Base-by-base conservation (phyloP, 495 filamentous ascomycete species). In the Penicillium subrubescens region DNA sequence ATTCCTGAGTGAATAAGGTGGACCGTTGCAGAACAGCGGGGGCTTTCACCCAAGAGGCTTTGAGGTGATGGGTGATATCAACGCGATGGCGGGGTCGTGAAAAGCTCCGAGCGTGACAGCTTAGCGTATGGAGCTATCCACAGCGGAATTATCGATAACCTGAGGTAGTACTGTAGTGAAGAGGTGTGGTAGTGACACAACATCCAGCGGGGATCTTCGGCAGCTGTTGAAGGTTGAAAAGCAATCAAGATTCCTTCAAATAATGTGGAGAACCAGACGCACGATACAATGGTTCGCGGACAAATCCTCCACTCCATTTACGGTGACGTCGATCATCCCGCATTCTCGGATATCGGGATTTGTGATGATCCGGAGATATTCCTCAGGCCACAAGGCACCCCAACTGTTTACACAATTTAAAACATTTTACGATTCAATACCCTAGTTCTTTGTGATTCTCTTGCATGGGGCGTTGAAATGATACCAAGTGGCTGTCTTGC, bases 251-350 rank as follows among this genome's bases (percentile, higher is more conserved):
- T 8, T 48, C 19, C 14, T 59, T 48, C 15, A 19, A 48, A 48
- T 48, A 48, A 8, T 37, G 29, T 35, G 41, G 41, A 50, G 41
- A 50, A 43, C 19, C 19, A 33, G 39, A 37, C 21, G 35, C 44
- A 37, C 25, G 43, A 33, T 17, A 17, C 43, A 31, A 43, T 15
- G 50, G 46, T 23, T 60, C 35, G 34, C 39, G 67, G 62, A 57
- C 11, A 39, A 56, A 33, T 43, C 44, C 48, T 55, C 37, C 61
- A 29, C 34, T 43, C 29, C 39, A 61, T 65, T 66, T 33, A 33
- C 56, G 19, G 71, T 73, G 69, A 74, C 71, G 71, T 74, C 71
- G 71, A 74, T 74, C 71, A 74, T 70, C 69, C 71, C 69, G 71
- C 70, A 70, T 68, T 59, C 39, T 52, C 27, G 66, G 55, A 53